Evolutionary conservation across 148 eudicot species (phyloP), one percentile per base, ranked within the genome.

Genomic region (Dianthus caryophyllus): DNA sequence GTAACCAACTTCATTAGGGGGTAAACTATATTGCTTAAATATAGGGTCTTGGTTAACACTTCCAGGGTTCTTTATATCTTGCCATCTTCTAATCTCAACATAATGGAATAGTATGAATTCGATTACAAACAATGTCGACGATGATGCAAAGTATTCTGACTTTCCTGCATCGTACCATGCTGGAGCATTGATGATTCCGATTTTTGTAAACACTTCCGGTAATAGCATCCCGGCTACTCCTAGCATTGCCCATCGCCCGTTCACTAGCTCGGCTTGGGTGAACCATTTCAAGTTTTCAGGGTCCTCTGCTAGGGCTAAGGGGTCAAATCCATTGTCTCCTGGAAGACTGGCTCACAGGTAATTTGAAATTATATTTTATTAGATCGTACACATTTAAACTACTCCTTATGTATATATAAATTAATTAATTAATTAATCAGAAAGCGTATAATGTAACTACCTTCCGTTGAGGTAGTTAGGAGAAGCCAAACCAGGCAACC

Each of bases 261-360:
- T 94, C 41, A 88, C 96, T 0, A 94, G 96, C 88, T 94, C 99
- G 0, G 99, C 99, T 60, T 94, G 97, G 47, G 90, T 79, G 75
- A 61, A 94, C 99, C 99, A 94, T 66, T 54, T 88, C 69, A 90
- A 56, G 89, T 86, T 88, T 65, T 88, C 97, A 0, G 99, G 96
- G 88, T 94, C 99, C 84, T 94, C 99, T 0, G 99, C 99, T 1
- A 94, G 80, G 11, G 68, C 97, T 72, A 94, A 69, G 18, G 99
- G 99, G 66, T 94, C 99, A 29, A 94, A 94, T 15, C 99, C 99
- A 33, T 94, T 94, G 96, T 94, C 99, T 56, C 99, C 99, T 0
- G 99, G 92, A 11, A 94, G 91, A 66, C 99, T 94, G 83, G 1
- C 66, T 56, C 21, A 38, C 24, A 26, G 41, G n/a, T n/a, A n/a